Conservation (phyloP, 2,329 filamentous ascomycete genomes). For the Colletotrichum paranaense region DNA sequence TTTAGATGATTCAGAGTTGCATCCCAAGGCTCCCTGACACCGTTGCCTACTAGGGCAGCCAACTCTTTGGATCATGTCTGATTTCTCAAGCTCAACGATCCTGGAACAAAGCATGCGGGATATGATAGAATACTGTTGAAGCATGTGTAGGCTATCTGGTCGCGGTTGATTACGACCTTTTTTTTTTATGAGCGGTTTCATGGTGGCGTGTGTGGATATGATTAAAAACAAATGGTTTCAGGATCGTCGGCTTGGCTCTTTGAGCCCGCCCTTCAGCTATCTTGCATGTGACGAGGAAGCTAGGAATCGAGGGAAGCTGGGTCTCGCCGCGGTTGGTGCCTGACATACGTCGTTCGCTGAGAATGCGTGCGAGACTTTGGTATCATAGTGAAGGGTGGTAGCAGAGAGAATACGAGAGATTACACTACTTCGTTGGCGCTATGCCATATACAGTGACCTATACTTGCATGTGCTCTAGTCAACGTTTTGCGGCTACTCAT, state of each 20-base stretch:
- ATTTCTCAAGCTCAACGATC: not conserved
- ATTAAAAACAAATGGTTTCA: slow-evolving; percentile 19
- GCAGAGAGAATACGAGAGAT: not conserved
- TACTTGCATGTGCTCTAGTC: not conserved
- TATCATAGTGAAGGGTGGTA: not conserved
- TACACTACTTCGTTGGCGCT: not conserved
- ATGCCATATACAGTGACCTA: not conserved
- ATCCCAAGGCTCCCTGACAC: not conserved
- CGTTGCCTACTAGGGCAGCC: not conserved
- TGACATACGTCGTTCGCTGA: not conserved
- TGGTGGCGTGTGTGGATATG: not conserved
- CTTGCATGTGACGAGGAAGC: slow-evolving; percentile 23
- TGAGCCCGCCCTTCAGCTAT: not conserved
- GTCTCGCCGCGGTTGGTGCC: not conserved
- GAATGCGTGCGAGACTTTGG: not conserved
- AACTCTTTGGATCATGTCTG: not conserved
- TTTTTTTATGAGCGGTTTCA: slow-evolving; percentile 1
- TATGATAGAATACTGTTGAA: slow-evolving; percentile 21
- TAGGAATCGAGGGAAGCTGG: not conserved
- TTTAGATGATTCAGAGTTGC: not conserved
- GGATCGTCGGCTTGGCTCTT: slow-evolving; percentile 24
- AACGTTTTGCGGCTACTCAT: not conserved
- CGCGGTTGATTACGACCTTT: slow-evolving; percentile 6
- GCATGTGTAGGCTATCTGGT: slow-evolving; percentile 30
- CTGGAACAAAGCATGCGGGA: slow-evolving; percentile 27